Conservation (phyloP, 2,329 filamentous ascomycete species). For the Neophaeococcomyces mojaviensis region DNA sequence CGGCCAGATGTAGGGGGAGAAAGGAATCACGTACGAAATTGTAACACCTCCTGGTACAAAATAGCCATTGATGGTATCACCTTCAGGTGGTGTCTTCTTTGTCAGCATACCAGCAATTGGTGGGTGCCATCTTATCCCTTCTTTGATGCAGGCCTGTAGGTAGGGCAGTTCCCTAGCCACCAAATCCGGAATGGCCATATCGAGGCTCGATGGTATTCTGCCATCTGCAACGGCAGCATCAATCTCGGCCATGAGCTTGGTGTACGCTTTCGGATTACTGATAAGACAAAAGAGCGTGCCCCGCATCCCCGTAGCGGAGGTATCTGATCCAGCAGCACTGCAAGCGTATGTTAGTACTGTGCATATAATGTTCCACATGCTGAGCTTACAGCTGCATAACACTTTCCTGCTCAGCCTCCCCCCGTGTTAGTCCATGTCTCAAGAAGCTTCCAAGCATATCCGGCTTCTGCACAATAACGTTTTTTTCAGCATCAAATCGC, state of each 20-base stretch:
- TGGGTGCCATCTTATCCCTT: conserved; percentile 42
- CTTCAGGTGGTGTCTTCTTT: conserved; percentile 31
- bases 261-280: conserved; percentile 10
- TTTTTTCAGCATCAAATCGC: conserved; percentile 10
- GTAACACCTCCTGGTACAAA: conserved; percentile 41
- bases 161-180: conserved; percentile 38
- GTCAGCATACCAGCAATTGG: conserved; percentile 35
- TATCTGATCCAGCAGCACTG: conserved; percentile 16
- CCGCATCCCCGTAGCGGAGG: conserved; percentile 15
- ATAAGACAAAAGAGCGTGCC: conserved; percentile 14
- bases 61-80: conserved; percentile 32
- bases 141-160: conserved; percentile 45
- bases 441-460: conserved; percentile 19
- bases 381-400: conserved; percentile 11
- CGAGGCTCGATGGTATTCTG: conserved; percentile 4
- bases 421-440: conserved; percentile 13
- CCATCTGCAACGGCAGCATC: conserved; percentile 5
- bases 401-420: conserved; percentile 14
- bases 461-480: neutral
- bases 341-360: neutral
- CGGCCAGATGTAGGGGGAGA: too few relatives aligned
- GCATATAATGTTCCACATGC: neutral
- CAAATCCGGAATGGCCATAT: conserved; percentile 15
- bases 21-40: conserved; percentile 36
- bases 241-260: conserved; percentile 14